Conservation (phyloP, 2,329 filamentous ascomycete species). For the Colletotrichum viniferum region DNA sequence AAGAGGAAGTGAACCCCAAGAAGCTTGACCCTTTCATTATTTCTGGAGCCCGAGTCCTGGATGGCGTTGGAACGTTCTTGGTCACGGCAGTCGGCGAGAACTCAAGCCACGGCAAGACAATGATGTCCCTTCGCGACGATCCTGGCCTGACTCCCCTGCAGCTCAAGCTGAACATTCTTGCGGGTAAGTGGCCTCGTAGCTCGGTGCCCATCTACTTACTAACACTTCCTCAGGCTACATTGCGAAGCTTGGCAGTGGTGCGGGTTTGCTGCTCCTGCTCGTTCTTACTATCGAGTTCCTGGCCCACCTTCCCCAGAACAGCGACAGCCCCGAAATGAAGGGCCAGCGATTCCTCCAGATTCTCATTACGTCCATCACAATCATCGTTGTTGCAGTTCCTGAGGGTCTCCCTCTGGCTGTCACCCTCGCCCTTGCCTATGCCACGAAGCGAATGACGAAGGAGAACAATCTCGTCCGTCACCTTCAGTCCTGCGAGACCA, state of each 20-base stretch:
- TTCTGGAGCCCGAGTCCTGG: slow-evolving; percentile 78
- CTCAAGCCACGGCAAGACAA: slow-evolving; percentile 24
- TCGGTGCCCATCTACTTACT: neutral
- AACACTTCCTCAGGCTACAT: slow-evolving; percentile 21
- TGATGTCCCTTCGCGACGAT: slow-evolving; percentile 26
- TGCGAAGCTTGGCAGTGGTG: slow-evolving; percentile 25
- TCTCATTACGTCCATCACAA: slow-evolving; percentile 45
- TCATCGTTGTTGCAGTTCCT: slow-evolving; percentile 64
- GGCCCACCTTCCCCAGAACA: slow-evolving; percentile 43
- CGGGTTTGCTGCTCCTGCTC: slow-evolving; percentile 23
- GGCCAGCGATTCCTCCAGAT: slow-evolving; percentile 59
- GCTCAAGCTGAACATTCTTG: slow-evolving; percentile 25
- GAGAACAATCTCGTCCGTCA: slow-evolving; percentile 67
- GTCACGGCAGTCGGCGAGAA: slow-evolving; percentile 25
- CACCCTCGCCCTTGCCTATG: slow-evolving; percentile 65
- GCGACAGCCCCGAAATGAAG: slow-evolving; percentile 36
- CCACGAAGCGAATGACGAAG: slow-evolving; percentile 66
- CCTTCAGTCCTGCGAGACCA: slow-evolving; percentile 64
- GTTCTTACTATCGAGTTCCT: slow-evolving; percentile 25
- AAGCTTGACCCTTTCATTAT: slow-evolving; percentile 82
- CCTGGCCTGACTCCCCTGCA: slow-evolving; percentile 25
- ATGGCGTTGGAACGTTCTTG: slow-evolving; percentile 22
- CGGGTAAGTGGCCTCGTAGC: slow-evolving; percentile 4
- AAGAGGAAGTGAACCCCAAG: slow-evolving; percentile 41
- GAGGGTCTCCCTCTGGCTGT: slow-evolving; percentile 66